These are phyloP conservation scores for Penicillium cosmopolitanum DNA, from an alignment of 495 filamentous ascomycete genomes.

Conservation along the genomic window DNA sequence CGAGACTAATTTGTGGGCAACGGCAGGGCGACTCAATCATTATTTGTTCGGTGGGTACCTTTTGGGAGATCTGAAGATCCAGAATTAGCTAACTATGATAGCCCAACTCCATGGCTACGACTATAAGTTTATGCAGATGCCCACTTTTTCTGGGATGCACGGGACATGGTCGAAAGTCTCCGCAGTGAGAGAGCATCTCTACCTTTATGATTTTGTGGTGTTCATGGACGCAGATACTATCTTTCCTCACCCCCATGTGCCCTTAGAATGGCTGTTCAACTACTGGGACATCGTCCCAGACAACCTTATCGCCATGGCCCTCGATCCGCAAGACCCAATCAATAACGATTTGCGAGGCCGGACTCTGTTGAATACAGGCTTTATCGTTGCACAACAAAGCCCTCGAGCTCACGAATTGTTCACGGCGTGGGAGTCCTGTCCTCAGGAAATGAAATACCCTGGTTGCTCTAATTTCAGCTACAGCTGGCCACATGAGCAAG, in stretches of 20 bases:
- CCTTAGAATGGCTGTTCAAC: conserved; percentile 58
- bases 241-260: conserved; percentile 50
- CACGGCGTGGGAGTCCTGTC: conserved; percentile 41
- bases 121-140: conserved; percentile 51
- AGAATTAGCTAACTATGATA: conserved; percentile 12
- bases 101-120: conserved; percentile 57
- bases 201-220: conserved; percentile 51
- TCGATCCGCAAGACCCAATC: conserved; percentile 35
- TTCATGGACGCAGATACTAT: conserved; percentile 56
- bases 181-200: conserved; percentile 46
- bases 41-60: conserved; percentile 38
- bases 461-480: conserved; percentile 35
- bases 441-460: conserved; percentile 29
- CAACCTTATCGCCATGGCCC: conserved; percentile 49
- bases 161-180: conserved; percentile 55
- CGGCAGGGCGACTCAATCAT: conserved; percentile 44
- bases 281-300: conserved; percentile 51
- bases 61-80: background rate
- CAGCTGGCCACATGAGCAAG: conserved; percentile 43
- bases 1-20: conserved; percentile 16
- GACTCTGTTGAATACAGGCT: conserved; percentile 43
- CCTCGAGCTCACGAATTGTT: conserved; percentile 39
- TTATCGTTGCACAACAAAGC: conserved; percentile 42
- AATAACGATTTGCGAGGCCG: conserved; percentile 36
- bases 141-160: conserved; percentile 23